Conservation (phyloP, 495 filamentous ascomycete species). For the Talaromyces wortmannii region DNA sequence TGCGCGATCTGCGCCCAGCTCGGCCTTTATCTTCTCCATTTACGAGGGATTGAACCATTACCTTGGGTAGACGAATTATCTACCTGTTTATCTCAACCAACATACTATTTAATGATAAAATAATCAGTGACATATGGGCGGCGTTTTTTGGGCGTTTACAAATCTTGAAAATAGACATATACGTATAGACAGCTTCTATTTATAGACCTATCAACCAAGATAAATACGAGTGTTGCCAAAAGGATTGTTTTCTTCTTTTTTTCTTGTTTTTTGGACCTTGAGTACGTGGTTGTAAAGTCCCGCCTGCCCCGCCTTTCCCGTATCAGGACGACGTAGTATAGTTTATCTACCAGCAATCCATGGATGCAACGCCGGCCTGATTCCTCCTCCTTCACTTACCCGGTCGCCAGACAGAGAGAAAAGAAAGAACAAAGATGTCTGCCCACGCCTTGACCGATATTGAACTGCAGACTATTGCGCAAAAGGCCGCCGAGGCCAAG, state of each 20-base stretch:
- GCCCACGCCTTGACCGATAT: constrained; percentile 41
- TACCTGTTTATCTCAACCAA: too few species aligned
- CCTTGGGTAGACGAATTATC: constrained; percentile 35
- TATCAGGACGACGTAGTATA: too few species aligned
- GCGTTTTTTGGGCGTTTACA: not conserved
- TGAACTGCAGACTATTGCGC: constrained; percentile 56
- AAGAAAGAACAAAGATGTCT: constrained; percentile 3
- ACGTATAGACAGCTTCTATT: not conserved
- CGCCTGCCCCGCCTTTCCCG: too few species aligned
- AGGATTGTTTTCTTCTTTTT: too few species aligned
- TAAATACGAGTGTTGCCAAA: too few species aligned
- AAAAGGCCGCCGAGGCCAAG: constrained; percentile 58
- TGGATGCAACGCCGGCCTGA: too few species aligned
- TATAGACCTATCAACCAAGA: not conserved
- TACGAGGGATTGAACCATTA: constrained; percentile 75
- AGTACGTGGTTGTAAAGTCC: too few species aligned
- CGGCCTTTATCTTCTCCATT: constrained; percentile 94
- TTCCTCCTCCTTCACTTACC: too few species aligned
- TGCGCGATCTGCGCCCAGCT: constrained; percentile 77
- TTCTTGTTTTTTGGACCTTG: too few species aligned
- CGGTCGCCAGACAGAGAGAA: not conserved
- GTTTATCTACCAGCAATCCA: too few species aligned
- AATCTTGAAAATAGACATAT: not conserved
- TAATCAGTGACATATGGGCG: not conserved
- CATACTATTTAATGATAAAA: not conserved